These are phyloP conservation scores for Fusarium algeriense DNA, from an alignment of 2,329 filamentous ascomycete species.

Conservation along the genomic window DNA sequence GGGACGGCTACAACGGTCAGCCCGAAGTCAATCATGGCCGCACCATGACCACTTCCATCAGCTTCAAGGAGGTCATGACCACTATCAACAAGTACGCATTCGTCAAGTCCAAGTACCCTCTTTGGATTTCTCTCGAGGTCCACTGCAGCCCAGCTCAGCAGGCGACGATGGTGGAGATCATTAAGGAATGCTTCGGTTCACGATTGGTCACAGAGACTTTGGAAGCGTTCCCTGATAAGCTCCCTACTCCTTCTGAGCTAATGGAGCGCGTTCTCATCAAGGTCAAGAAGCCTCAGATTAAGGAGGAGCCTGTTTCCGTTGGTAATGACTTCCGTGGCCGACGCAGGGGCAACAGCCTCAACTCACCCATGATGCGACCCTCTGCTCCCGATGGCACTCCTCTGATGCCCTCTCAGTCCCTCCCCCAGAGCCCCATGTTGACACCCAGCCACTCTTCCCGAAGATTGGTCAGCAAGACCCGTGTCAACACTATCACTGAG, in stretches of 20 bases:
- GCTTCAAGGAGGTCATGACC: conserved; percentile 91
- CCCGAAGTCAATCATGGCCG: conserved; percentile 92
- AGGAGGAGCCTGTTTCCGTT: conserved; percentile 54
- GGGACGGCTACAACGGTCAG: conserved; percentile 90
- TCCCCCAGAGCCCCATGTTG: conserved; percentile 67
- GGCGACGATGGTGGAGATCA: conserved; percentile 87
- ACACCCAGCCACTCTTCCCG: conserved; percentile 64
- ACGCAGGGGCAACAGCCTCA: conserved; percentile 77
- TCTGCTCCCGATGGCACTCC: conserved; percentile 67
- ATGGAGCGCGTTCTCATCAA: conserved; percentile 90
- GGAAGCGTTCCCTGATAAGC: conserved; percentile 72
- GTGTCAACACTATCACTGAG: conserved; percentile 69
- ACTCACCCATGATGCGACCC: conserved; percentile 72
- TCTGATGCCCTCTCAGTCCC: conserved; percentile 62
- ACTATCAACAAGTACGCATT: conserved; percentile 97
- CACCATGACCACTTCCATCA: conserved; percentile 88
- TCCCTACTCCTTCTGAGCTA: conserved; percentile 89
- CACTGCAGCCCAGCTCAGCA: conserved; percentile 91
- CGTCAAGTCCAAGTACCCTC: conserved; percentile 83
- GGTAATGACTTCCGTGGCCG: conserved; percentile 57
- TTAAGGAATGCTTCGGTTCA: conserved; percentile 85
- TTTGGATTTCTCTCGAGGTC: conserved; percentile 96
- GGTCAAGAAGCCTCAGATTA: conserved; percentile 80
- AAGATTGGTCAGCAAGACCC: conserved; percentile 63
- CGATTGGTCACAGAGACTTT: conserved; percentile 82